Conservation (phyloP, 495 filamentous ascomycete species). For the Tricharina praecox region DNA sequence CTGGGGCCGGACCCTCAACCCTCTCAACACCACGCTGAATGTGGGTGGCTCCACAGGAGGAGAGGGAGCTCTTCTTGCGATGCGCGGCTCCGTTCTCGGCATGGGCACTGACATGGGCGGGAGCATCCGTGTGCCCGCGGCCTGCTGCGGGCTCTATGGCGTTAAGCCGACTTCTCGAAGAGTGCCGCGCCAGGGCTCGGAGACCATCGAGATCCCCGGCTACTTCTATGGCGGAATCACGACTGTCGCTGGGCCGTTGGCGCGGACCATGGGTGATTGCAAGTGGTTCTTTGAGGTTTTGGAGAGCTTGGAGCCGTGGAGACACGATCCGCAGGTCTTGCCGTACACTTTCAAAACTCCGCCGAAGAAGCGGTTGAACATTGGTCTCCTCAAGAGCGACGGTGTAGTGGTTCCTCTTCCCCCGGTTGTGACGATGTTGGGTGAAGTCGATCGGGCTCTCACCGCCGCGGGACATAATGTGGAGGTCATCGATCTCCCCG, state of each 20-base stretch:
- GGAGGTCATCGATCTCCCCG: conserved; percentile 30
- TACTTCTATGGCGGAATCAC: conserved; percentile 15
- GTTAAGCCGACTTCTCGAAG: conserved; percentile 44
- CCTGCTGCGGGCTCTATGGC: conserved; percentile 46
- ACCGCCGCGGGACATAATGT: conserved; percentile 31
- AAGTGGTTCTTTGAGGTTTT: conserved; percentile 32
- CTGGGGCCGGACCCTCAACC: conserved; percentile 36
- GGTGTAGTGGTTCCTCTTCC: conserved; percentile 41
- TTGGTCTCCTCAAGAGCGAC: conserved; percentile 39
- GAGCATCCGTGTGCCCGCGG: conserved; percentile 48
- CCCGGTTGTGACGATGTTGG: conserved; percentile 33
- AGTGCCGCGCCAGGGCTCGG: conserved; percentile 37
- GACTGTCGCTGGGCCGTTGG: conserved; percentile 32
- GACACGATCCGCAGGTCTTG: conserved; percentile 29
- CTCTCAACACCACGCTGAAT: conserved; percentile 39
- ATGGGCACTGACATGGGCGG: conserved; percentile 57
- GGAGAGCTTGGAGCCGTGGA: conserved; percentile 29
- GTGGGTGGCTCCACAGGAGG: conserved; percentile 50
- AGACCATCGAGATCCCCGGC: conserved; percentile 11
- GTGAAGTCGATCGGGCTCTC: conserved; percentile 31
- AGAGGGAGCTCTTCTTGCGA: conserved; percentile 45
- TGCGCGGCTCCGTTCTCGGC: conserved; percentile 43
- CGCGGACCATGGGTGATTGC: conserved; percentile 29
- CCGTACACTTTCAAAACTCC: conserved; percentile 30
- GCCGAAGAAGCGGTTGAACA: conserved; percentile 27